Base-by-base conservation (phyloP, 345 rosid genomes). In the Orychophragmus violaceus region DNA sequence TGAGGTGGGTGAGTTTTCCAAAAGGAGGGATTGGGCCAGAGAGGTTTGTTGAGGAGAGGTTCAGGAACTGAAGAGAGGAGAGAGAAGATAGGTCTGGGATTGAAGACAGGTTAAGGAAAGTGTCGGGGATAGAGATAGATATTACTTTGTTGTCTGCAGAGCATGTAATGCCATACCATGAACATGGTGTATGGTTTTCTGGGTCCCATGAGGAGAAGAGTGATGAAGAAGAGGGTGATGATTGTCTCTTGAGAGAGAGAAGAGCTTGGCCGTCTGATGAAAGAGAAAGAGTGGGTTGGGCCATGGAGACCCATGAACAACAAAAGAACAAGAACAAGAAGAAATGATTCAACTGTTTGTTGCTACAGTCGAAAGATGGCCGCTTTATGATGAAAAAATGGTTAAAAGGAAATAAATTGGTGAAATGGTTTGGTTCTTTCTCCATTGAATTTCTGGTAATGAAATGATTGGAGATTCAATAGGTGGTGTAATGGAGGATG, bases 151-250 rank as follows among this genome's bases (percentile, higher is more conserved):
- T 78, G 48, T 90, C 87, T 24, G 89, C 84, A 64, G 97, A 93
- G 62, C 97, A 93, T 10, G 95, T 85, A 44, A 93, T 71, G 63
- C 95, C 98, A 68, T 81, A 78, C 98, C 98, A 93, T 24, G 90
- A 84, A 84, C 98, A 93, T 51, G 98, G 97, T 24, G 86, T 88
- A 44, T 57, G 69, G 84, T 69, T 74, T 48, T 83, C 79, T 17
- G 92, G 92, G 79, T 88, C 79, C 98, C 97, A 93, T 18, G 98
- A 82, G 16, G 90, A 79, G 58, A 90, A 84, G 27, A 79, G 12
- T 5, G 87, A 59, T 2, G 95, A 81, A 11, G 87, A 78, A 59
- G 81, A 42, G 73, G 77, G 81, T 44, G 76, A 76, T 27, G 77
- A 69, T 46, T 81, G 78, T 48, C 67, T 79, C 41, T 84, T 76